Percentiles rank a stretch among this genome's conserved stretches.
Conservation (phyloP, 768 basidiomycete genomes). For the Leccinum fibrillosum region DNA sequence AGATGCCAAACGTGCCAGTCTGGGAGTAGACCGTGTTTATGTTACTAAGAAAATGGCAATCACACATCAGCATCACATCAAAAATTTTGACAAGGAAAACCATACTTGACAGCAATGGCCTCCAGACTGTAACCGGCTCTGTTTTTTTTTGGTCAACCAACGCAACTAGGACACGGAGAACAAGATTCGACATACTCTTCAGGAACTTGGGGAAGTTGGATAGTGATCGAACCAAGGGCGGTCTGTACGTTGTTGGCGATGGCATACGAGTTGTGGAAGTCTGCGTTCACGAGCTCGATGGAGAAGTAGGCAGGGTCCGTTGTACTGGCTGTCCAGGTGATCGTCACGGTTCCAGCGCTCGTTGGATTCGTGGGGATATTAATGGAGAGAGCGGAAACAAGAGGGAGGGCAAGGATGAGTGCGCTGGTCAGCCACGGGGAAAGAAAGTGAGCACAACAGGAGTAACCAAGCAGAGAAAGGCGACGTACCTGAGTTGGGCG, state of each 20-base stretch:
- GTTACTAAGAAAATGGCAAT: slow-evolving; percentile 29
- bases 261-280: slow-evolving; percentile 52
- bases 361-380: slow-evolving; percentile 32
- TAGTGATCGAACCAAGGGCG: slow-evolving; percentile 26
- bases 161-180: neutral
- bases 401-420: slow-evolving; percentile 44
- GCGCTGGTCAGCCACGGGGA: slow-evolving; percentile 27
- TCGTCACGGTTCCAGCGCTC: slow-evolving; percentile 33
- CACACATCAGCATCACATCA: neutral
- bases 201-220: slow-evolving; percentile 49
- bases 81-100: neutral
- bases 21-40: slow-evolving; percentile 42
- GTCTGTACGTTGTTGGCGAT: slow-evolving; percentile 54
- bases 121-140: slow-evolving; percentile 49
- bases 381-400: slow-evolving; percentile 45
- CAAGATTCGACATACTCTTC: slow-evolving; percentile 32
- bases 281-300: slow-evolving; percentile 44
- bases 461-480: fast-evolving
- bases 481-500: slow-evolving; percentile 43
- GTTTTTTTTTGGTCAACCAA: neutral
- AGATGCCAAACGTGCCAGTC: slow-evolving; percentile 42
- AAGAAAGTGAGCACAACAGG: neutral
- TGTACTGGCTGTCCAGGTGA: slow-evolving; percentile 44
- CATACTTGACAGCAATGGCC: slow-evolving; percentile 42
- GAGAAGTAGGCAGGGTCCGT: slow-evolving; percentile 43